Evolutionary conservation across 495 filamentous ascomycete species (phyloP), one percentile per base, ranked within the genome.

Genomic region (Terfezia claveryi): DNA sequence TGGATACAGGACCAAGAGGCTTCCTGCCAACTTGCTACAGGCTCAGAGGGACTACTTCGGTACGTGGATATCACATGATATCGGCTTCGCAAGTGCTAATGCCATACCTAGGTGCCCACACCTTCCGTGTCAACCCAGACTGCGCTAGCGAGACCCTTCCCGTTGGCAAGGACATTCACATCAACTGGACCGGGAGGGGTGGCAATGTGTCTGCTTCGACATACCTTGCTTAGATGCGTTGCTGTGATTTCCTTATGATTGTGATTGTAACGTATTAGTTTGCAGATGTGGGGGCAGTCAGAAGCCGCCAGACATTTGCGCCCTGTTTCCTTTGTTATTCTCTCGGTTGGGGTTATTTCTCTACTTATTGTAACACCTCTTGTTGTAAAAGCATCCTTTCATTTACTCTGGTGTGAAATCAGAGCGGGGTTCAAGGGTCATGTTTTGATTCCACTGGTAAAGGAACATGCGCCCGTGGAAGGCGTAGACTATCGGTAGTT

Each of bases 181-280:
- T 96, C 65, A 98, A 98, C 82, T 98, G 92, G 91, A 98, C 91
- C 60, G 92, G 91, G 55, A 79, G 91, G 65, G 91, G 91, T 66
- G 91, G 91, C 70, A 86, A 98, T 64, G 85, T 96, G 53, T 91
- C 85, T 54, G 91, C 91, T 61, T 94, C 88, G 52, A 96, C 91
- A 58, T 98, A 98, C 76, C 80, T 87, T 69, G 91, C 83, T 76
- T 98, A 89, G 82, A 55, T 46, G 41, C 14, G 14, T 46, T 46
- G 12, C 17, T 46, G 41, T 14, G 41, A 14, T 9, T 14, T 9
- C 14, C 14, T 14, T 46, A 46, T 46, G 17, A 46, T 46, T 46
- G 6, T 46, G 41, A 46, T 46, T 46, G 41, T 46, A 46, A 46
- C 41, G 41, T 46, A 46, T 46, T 20, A 14, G 41, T 46, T 20